Conservation (phyloP, 768 basidiomycete species). For the Amyloporia xantha region DNA sequence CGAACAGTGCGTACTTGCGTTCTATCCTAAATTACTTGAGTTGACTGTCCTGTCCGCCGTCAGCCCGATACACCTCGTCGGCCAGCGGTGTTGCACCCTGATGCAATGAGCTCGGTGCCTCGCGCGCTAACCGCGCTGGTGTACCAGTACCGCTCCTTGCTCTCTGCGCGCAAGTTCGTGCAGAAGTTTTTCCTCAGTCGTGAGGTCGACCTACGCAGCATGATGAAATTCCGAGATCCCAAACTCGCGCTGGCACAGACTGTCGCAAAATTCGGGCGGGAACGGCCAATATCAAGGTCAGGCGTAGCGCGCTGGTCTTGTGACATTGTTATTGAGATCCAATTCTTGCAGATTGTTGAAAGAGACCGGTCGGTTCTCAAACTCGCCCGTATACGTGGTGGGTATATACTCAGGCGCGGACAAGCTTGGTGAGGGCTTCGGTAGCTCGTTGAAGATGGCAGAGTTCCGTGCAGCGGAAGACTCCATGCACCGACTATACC, state of each 20-base stretch:
- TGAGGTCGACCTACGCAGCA: constrained; percentile 68
- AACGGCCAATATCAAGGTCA: constrained; percentile 66
- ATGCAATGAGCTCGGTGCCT: constrained; percentile 84
- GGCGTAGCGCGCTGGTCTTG: constrained; percentile 17
- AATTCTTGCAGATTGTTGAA: constrained; percentile 64
- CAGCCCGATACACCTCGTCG: constrained; percentile 43
- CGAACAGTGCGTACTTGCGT: constrained; percentile 50
- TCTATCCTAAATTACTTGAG: too few species aligned
- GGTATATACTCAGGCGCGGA: constrained; percentile 81
- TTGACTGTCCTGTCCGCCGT: not conserved
- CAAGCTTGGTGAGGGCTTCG: constrained; percentile 92
- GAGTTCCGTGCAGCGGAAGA: constrained; percentile 91
- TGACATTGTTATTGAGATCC: too few species aligned
- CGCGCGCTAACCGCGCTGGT: constrained; percentile 83
- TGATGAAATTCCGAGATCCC: constrained; percentile 81
- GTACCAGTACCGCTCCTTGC: constrained; percentile 81
- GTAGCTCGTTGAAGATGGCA: constrained; percentile 89
- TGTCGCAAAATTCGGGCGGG: constrained; percentile 59
- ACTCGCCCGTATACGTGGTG: constrained; percentile 92
- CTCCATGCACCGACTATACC: constrained; percentile 73
- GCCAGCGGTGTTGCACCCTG: constrained; percentile 62
- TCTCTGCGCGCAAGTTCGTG: constrained; percentile 80
- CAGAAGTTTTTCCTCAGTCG: constrained; percentile 87
- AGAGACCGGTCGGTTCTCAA: constrained; percentile 88
- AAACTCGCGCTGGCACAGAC: constrained; percentile 71